Conservation (phyloP, 169 alveolate species). For the Plasmodium malariae region DNA sequence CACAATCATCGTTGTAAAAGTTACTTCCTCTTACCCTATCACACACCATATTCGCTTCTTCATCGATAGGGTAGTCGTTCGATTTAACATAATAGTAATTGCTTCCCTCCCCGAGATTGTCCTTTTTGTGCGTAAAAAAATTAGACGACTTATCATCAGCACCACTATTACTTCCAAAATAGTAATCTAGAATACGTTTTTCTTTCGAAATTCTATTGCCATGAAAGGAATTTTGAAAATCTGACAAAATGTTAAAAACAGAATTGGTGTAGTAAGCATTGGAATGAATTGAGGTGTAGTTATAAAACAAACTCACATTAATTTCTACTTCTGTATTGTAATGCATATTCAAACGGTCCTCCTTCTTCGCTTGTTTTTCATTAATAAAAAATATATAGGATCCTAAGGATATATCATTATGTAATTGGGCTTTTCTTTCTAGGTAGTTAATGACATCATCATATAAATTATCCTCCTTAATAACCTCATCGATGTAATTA, state of each 20-base stretch:
- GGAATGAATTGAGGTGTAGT: conserved; percentile 67
- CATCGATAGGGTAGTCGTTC: no score
- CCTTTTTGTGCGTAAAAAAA: neutral
- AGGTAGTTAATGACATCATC: conserved; percentile 27
- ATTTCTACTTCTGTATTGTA: conserved; percentile 23
- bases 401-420: conserved; percentile 44
- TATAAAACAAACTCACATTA: conserved; percentile 43
- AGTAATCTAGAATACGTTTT: neutral
- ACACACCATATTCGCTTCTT: no score
- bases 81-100: no score
- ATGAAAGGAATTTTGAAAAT: conserved; percentile 27
- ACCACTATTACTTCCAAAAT: neutral
- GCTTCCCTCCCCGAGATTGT: no score
- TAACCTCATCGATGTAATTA: conserved; percentile 25
- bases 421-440: neutral
- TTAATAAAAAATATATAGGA: conserved; percentile 25
- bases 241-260: conserved; percentile 32
- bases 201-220: neutral
- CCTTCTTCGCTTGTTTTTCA: conserved; percentile 1
- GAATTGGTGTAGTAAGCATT: conserved; percentile 63
- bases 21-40: no score
- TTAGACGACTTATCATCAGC: neutral
- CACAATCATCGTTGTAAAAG: no score
- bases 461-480: conserved; percentile 46
- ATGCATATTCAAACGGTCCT: neutral